These are phyloP conservation scores for Wickerhamomyces sp. DNA, from an alignment of 1,139 yeast genomes.

Conservation along the genomic window DNA sequence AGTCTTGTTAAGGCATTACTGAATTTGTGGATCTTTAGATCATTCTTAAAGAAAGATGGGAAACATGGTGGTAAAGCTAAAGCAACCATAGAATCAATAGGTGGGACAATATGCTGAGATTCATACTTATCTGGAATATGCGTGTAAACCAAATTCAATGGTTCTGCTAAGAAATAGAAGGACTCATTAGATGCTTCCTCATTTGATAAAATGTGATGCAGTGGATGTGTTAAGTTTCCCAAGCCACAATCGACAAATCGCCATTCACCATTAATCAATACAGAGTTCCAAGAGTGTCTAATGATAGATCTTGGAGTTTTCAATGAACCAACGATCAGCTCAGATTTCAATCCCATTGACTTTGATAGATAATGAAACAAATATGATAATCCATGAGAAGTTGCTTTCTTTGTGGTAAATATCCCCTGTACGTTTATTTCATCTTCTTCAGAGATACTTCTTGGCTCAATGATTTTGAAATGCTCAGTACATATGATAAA, in stretches of 20 bases:
- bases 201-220: constrained; percentile 30
- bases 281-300: constrained; percentile 89
- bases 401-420: constrained; percentile 41
- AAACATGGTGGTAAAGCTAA: constrained; percentile 80
- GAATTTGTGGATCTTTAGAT: constrained; percentile 57
- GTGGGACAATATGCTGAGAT: constrained; percentile 83
- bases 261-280: constrained; percentile 71
- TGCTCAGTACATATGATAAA: constrained; percentile 55
- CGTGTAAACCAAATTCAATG: constrained; percentile 70
- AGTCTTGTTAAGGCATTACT: constrained; percentile 75
- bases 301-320: constrained; percentile 70
- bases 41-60: constrained; percentile 67
- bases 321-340: constrained; percentile 76
- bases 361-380: constrained; percentile 71
- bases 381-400: constrained; percentile 74
- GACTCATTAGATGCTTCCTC: constrained; percentile 28
- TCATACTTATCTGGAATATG: constrained; percentile 79
- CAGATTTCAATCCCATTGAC: constrained; percentile 67
- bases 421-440: constrained; percentile 26
- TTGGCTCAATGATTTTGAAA: constrained; percentile 35
- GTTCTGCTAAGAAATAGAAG: constrained; percentile 76
- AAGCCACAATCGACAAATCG: constrained; percentile 67
- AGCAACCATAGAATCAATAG: constrained; percentile 73
- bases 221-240: constrained; percentile 53
- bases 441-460: constrained; percentile 23